Evolutionary conservation across 805 yeast species (phyloP), one percentile per base, ranked within the genome.

Genomic region (Schizosaccharomyces osmophilus): DNA sequence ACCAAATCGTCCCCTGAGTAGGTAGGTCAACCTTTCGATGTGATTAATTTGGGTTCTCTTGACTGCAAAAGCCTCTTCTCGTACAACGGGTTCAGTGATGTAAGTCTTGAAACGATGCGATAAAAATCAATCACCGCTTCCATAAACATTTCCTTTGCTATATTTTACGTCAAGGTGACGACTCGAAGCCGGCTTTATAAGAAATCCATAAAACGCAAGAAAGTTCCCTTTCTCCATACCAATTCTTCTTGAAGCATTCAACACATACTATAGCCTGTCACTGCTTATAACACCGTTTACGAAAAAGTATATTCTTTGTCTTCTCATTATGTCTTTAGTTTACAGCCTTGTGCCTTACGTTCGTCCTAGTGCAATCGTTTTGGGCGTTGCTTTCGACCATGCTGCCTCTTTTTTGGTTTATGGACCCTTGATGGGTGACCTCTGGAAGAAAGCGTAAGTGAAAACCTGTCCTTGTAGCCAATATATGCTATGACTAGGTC

Each of bases 361-460:
- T 22, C 43, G 48, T 22, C 60, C 61, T 41, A 64, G 68, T 55
- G 67, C 74, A 41, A 64, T 72, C 62, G 70, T 72, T 57, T 62
- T 72, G 43, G 74, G 74, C 48, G 66, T 73, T 45, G 68, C 65
- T 63, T 72, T 68, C 67, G 60, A 69, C 59, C 71, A 71, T 64
- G 67, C 68, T 42, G 61, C 70, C 60, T 64, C 68, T 54, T 69
- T 71, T 64, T 55, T 72, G 55, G 64, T 68, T 31, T 64, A 68
- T 62, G 69, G 69, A 31, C 74, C 74, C 42, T 67, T 72, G 15
- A 66, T 72, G 62, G 73, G 72, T 39, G 71, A 57, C 17, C 19
- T 32, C 71, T 51, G 68, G 57, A 29, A 22, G 26, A 51, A 29
- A 29, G 57, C 36, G 51, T 45, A 45, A 45, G 51, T 45, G 9